Percentiles rank a stretch among this genome's conserved stretches.
Conservation (phyloP, 805 yeast genomes). For the Saccharomycopsis sp. region DNA sequence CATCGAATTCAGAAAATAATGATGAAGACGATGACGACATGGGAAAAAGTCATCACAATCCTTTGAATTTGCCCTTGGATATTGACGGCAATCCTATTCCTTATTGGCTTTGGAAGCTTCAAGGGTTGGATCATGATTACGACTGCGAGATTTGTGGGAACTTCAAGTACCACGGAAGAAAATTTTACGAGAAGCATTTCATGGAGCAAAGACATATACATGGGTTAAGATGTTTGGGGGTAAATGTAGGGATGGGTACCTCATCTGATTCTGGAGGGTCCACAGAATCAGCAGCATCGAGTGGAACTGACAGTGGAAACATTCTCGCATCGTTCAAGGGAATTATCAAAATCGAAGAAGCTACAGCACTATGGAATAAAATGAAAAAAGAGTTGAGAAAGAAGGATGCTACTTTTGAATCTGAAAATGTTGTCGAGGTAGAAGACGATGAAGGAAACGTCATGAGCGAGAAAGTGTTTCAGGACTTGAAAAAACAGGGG, state of each 20-base stretch:
- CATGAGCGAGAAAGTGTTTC: conserved; percentile 73
- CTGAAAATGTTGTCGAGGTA: conserved; percentile 60
- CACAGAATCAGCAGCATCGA: background rate
- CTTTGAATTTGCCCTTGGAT: conserved; percentile 65
- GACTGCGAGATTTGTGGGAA: conserved; percentile 86
- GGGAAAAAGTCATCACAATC: conserved; percentile 32
- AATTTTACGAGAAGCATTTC: conserved; percentile 67
- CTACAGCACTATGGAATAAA: conserved; percentile 44
- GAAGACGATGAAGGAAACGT: conserved; percentile 93
- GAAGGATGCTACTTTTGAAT: conserved; percentile 26
- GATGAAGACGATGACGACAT: conserved; percentile 26
- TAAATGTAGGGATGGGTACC: conserved; percentile 25
- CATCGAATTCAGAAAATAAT: conserved; percentile 23
- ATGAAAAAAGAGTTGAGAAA: conserved; percentile 32
- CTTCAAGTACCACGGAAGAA: conserved; percentile 60
- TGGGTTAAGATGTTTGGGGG: conserved; percentile 70
- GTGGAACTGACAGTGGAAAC: conserved; percentile 22
- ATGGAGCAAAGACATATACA: conserved; percentile 56
- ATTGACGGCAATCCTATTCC: conserved; percentile 92
- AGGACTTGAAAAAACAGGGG: conserved; percentile 84
- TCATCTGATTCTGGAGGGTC: background rate
- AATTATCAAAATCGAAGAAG: conserved; percentile 61
- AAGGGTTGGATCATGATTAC: conserved; percentile 68
- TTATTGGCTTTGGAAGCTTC: conserved; percentile 82
- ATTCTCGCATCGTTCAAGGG: conserved; percentile 51